Evolutionary conservation across 2,329 filamentous ascomycete genomes (phyloP), one percentile per base, ranked within the genome.

Genomic region (Pseudopyricularia javanii): DNA sequence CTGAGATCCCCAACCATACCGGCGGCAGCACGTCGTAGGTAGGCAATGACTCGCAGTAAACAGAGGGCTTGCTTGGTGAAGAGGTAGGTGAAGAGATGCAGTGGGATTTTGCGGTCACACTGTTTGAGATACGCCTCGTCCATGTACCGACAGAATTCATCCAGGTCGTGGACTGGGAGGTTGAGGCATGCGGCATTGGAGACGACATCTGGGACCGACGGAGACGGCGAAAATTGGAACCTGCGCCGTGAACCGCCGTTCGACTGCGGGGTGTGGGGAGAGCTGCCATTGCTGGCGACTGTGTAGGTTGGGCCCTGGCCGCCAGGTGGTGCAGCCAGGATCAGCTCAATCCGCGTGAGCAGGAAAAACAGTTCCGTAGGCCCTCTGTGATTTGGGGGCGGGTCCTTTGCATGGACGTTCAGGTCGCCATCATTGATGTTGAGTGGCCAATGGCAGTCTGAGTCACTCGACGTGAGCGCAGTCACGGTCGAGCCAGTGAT

Each of bases 371-470:
- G 80, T 58, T 83, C 80, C 0, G 78, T 83, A 4, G 77, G 70
- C 2, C 74, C 76, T 5, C 60, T 61, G 53, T 78, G 75, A 2
- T 73, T 64, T 3, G 65, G 63, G 0, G 77, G 78, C 0, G 70
- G 61, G 47, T 78, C 76, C 59, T 78, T 82, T 57, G 78, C 76
- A 51, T 82, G 70, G 4, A 75, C 59, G 57, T 80, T 73, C 4
- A 83, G 66, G 58, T 83, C 79, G 11, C 75, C 73, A 59, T 83
- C 80, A 62, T 82, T 82, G 59, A 82, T 74, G 58, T 83, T 83
- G 50, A 81, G 70, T 2, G 79, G 80, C 32, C 79, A 65, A 55
- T 71, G 75, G 64, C 76, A 79, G 60, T 81, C 78, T 9, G 72
- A 71, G 9, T 70, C 70, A 34, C 69, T 75, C 1, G 76, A 63